Base-by-base conservation (phyloP, 805 yeast species). In the Wickerhamiella slavikovae region DNA sequence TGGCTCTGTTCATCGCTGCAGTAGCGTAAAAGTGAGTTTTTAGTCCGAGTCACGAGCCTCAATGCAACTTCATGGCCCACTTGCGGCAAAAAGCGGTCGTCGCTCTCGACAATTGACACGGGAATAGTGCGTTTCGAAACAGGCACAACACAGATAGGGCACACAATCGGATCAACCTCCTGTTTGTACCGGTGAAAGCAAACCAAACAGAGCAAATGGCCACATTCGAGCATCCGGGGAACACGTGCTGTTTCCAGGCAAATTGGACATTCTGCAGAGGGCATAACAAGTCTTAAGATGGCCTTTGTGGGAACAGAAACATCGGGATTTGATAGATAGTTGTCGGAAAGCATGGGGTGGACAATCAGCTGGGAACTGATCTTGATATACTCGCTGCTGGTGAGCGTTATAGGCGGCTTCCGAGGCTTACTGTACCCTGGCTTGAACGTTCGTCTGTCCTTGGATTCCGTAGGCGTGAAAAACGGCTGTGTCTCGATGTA, bases 221-320 rank as follows among this genome's bases (percentile, higher is more conserved):
- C 98, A 55, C 99, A 89, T 9, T 71, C 64, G 17, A 80, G 71
- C 96, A 89, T 91, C 32, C 96, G 58, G 2, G 98, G 95, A 0
- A 95, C 94, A 12, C 76, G 66, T 10, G 89, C 77, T 10, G 70
- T 71, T 29, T 79, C 63, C 10, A 89, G 56, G 48, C 99, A 89
- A 17, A 89, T 85, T 0, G 98, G 96, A 47, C 99, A 89, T 22
- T 71, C 70, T 15, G 60, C 48, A 1, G 74, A 72, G 35, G 63
- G 66, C 10, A 85, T 74, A 1, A 69, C 72, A n/a, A 85, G 79
- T 28, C 93, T 58, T 19, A 73, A 49, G 4, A 89, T 68, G 22
- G 65, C 58, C 3, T 58, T 57, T 35, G 66, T 61, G 11, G 71
- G 66, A 3, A 85, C 55, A 0, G 77, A 72, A n/a, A 68, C 27